These are phyloP conservation scores for Phytophthora macrochlamydospora DNA, from an alignment of 352 stramenopile species.

Conservation along the genomic window DNA sequence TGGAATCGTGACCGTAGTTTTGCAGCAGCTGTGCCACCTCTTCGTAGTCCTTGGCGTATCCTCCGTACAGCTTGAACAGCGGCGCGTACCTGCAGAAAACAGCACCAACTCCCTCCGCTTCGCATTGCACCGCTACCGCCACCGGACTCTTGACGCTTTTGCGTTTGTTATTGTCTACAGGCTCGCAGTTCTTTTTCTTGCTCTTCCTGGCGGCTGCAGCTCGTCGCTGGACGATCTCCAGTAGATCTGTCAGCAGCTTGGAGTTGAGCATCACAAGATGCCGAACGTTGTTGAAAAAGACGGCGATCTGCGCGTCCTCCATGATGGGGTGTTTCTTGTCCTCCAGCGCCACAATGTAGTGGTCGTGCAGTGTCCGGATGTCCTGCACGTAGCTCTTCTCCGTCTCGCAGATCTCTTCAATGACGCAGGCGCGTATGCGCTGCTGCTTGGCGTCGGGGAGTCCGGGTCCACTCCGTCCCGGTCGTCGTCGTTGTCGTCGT, in stretches of 20 bases:
- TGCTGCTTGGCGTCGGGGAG: conserved; percentile 21
- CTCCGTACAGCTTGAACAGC: conserved; percentile 84
- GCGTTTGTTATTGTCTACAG: conserved; percentile 8
- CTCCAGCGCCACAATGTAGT: conserved; percentile 82
- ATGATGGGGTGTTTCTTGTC: conserved; percentile 82
- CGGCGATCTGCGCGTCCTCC: conserved; percentile 83
- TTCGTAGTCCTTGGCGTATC: conserved; percentile 86
- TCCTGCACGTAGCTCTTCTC: conserved; percentile 80
- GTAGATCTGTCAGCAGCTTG: conserved; percentile 76
- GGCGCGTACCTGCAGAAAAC: conserved; percentile 84
- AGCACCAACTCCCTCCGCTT: conserved; percentile 56
- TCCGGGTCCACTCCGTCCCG: conserved; percentile 27
- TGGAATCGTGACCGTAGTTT: conserved; percentile 55
- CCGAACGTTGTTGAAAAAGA: conserved; percentile 87
- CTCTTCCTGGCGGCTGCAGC: conserved; percentile 11
- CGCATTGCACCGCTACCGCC: conserved; percentile 35
- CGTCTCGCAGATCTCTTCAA: conserved; percentile 83
- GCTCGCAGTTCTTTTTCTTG: not conserved
- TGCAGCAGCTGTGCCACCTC: conserved; percentile 68
- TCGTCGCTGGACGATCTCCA: conserved; percentile 57
- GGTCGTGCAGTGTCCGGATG: conserved; percentile 77
- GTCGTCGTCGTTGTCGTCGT: conserved; percentile 26
- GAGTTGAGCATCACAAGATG: conserved; percentile 88
- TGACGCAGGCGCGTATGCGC: conserved; percentile 48
- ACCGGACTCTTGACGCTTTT: conserved; percentile 40